A percentile compares a stretch with the other conserved stretches of the same genome.
Evolutionary conservation across 768 basidiomycete genomes (phyloP).

Genomic region (Astraeus odoratus): DNA sequence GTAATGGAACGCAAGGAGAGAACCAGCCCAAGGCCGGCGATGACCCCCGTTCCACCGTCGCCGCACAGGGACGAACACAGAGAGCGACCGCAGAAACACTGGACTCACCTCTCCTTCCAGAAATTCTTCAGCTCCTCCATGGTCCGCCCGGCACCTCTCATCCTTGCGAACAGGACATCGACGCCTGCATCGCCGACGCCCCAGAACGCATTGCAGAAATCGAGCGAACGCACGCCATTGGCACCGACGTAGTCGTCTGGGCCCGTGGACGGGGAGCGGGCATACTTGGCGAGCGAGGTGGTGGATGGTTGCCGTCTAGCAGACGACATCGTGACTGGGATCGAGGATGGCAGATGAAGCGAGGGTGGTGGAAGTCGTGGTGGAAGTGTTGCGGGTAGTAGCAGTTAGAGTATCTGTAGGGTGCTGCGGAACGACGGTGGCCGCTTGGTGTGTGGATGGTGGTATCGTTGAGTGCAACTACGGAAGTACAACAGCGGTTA

Average conservation of each 20-base stretch:
- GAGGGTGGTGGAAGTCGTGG: neutral
- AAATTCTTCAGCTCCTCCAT: constrained; percentile 83
- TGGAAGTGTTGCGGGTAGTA: neutral
- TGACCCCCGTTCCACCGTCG: neutral
- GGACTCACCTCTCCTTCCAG: constrained; percentile 93
- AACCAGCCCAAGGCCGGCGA: neutral
- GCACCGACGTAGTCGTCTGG: constrained; percentile 13
- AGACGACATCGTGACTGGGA: constrained; percentile 28
- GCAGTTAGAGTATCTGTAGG: neutral
- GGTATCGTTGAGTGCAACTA: neutral
- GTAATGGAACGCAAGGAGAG: constrained; percentile 1
- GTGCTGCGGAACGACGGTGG: neutral
- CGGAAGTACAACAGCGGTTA: too few species aligned
- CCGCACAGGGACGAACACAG: neutral
- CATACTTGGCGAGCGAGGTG: constrained; percentile 70
- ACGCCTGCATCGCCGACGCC: constrained; percentile 80
- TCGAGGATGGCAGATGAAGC: constrained; percentile 2
- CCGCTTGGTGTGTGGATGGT: neutral
- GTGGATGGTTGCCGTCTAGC: constrained; percentile 77
- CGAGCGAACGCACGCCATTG: constrained; percentile 42
- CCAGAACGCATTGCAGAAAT: constrained; percentile 99
- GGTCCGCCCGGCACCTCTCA: constrained; percentile 79
- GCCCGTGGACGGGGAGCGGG: constrained; percentile 44
- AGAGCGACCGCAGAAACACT: neutral
- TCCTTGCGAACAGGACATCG: constrained; percentile 83